A percentile compares a stretch with the other conserved stretches of the same genome.
phyloP scores from a whole-genome alignment of 1,139 yeast genomes.

The Protomyces macrosporus region DNA sequence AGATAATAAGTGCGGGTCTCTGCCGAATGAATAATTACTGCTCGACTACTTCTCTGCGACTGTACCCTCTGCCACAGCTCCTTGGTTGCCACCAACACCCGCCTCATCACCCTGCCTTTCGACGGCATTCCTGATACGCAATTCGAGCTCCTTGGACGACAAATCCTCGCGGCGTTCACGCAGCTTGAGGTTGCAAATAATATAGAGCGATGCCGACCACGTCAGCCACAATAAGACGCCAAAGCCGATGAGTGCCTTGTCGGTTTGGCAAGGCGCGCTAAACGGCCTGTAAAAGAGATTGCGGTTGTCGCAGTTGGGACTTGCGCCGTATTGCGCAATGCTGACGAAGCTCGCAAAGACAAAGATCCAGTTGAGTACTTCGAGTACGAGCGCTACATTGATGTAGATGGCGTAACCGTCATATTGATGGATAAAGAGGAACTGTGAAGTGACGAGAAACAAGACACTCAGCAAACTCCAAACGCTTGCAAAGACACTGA shows the following conservation, averaged over 20 bases:
- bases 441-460: constrained; percentile 16
- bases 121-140: constrained; percentile 21
- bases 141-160: constrained; percentile 16
- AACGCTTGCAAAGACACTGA: constrained; percentile 7
- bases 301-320: neutral
- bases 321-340: constrained; percentile 13
- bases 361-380: constrained; percentile 10
- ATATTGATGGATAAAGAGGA: constrained; percentile 15
- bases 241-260: constrained; percentile 10
- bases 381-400: constrained; percentile 15
- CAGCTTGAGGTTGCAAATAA: constrained; percentile 12
- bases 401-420: constrained; percentile 15
- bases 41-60: too few species aligned
- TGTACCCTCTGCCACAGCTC: too few species aligned
- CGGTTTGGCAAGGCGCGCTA: neutral
- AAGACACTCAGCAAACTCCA: constrained; percentile 1
- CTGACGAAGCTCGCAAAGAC: constrained; percentile 14
- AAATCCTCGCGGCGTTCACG: constrained; percentile 1
- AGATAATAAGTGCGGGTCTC: too few species aligned
- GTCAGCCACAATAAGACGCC: constrained; percentile 9
- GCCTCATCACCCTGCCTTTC: constrained; percentile 10
- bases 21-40: too few species aligned
- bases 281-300: neutral
- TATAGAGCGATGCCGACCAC: constrained; percentile 5
- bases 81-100: neutral